Percentiles rank a stretch among this genome's conserved stretches.
These are phyloP conservation scores for Microbotryomycetes sp. DNA, from an alignment of 1,284 basidiomycete genomes.

Conservation along the genomic window DNA sequence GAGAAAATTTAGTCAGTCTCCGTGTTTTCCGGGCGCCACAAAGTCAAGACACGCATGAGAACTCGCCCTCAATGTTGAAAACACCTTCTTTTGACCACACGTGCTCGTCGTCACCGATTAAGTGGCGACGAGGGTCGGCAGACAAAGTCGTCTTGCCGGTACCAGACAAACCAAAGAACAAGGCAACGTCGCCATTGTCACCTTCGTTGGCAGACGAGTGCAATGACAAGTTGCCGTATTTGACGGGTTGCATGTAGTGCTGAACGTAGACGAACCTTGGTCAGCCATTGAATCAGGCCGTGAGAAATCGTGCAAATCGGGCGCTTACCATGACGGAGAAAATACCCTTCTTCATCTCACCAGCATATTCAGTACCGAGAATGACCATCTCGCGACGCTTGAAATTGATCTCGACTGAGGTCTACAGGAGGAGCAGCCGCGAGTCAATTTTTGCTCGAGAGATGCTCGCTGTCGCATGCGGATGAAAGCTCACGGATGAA, in stretches of 20 bases:
- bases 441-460: no score
- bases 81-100: constrained; percentile 97
- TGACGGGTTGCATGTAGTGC: constrained; percentile 99
- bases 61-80: constrained; percentile 99
- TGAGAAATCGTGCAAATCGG: constrained; percentile 7
- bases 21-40: no score
- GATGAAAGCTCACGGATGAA: constrained; percentile 58
- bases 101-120: constrained; percentile 97
- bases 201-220: constrained; percentile 99
- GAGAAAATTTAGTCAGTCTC: neutral
- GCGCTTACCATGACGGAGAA: constrained; percentile 88
- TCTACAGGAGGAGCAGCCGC: constrained; percentile 41
- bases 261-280: constrained; percentile 38
- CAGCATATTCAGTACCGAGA: constrained; percentile 98
- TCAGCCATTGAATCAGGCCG: no score
- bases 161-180: constrained; percentile 98
- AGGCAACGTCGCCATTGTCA: constrained; percentile 81
- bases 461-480: no score
- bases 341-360: constrained; percentile 99
- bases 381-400: constrained; percentile 99
- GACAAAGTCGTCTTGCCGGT: constrained; percentile 98
- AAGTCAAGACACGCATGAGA: neutral
- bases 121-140: constrained; percentile 79
- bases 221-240: constrained; percentile 94
- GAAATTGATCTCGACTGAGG: constrained; percentile 99